phyloP scores from a whole-genome alignment of 345 rosid species.

The Physaria fendleri region DNA sequence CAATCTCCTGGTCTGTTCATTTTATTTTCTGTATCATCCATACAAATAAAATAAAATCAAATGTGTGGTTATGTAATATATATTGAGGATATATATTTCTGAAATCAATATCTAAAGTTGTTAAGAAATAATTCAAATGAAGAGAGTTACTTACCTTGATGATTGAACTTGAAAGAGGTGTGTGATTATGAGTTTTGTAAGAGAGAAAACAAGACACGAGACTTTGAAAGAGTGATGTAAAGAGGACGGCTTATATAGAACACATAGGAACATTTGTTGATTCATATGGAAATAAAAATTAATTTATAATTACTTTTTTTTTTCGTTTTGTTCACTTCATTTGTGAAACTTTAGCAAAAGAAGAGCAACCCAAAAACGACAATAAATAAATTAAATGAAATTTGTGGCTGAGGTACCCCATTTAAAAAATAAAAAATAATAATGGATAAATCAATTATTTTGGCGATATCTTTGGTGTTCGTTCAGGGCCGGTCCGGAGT shows the following conservation, averaged over 20 bases:
- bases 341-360: no score
- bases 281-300: no score
- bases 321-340: no score
- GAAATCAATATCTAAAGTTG: not conserved
- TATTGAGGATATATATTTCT: not conserved
- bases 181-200: not conserved
- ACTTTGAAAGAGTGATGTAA: conserved; percentile 26
- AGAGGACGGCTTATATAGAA: conserved; percentile 40
- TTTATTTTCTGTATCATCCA: conserved; percentile 7
- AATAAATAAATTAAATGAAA: no score
- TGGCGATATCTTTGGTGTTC: no score
- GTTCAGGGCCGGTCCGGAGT: no score
- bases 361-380: no score
- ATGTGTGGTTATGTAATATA: not conserved
- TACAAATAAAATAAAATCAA: not conserved
- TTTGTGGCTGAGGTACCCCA: no score
- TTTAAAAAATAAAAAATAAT: no score
- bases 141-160: conserved; percentile 30
- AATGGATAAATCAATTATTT: no score
- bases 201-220: conserved; percentile 17
- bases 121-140: not conserved
- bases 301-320: no score
- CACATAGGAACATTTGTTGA: conserved; percentile 33
- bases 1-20: conserved; percentile 90
- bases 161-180: conserved; percentile 16